A percentile compares a stretch with the other conserved stretches of the same genome.
Evolutionary conservation across 805 yeast genomes (phyloP).

Genomic region (Citeromyces matritensis): DNA sequence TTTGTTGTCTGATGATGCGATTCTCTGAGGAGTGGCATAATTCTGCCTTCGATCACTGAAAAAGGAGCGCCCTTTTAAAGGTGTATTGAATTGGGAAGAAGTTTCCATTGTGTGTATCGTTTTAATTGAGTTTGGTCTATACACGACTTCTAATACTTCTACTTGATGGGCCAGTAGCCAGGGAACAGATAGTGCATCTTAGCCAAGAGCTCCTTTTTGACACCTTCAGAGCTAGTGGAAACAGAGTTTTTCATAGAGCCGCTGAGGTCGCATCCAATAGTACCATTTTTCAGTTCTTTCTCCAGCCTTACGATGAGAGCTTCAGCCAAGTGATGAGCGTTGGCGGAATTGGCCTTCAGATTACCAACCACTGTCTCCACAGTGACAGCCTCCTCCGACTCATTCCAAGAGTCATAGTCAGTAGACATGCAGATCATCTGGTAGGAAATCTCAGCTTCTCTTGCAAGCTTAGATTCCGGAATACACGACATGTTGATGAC

Average conservation of each 20-base stretch:
- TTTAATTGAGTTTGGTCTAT: neutral
- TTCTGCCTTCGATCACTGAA: neutral
- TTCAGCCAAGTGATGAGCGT: slow-evolving; percentile 70
- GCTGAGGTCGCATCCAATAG: slow-evolving; percentile 52
- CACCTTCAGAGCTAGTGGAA: slow-evolving; percentile 61
- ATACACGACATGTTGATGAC: slow-evolving; percentile 94
- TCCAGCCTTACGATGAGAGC: slow-evolving; percentile 55
- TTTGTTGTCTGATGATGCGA: slow-evolving; percentile 1
- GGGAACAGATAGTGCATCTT: slow-evolving; percentile 85
- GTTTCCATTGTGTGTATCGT: neutral
- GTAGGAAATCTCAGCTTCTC: slow-evolving; percentile 93
- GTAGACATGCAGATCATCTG: slow-evolving; percentile 99
- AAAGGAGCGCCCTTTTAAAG: neutral
- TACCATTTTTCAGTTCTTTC: slow-evolving; percentile 38
- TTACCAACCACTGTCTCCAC: slow-evolving; percentile 95
- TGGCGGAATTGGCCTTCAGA: slow-evolving; percentile 71
- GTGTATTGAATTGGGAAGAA: neutral
- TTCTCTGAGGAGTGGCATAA: slow-evolving; percentile 1
- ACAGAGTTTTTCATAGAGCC: slow-evolving; percentile 76
- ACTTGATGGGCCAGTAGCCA: slow-evolving; percentile 57
- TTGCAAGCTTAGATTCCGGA: slow-evolving; percentile 95
- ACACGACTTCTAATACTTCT: neutral
- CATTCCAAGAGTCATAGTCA: slow-evolving; percentile 98
- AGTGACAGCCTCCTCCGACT: slow-evolving; percentile 88
- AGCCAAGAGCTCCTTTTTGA: slow-evolving; percentile 55